Percentiles rank a stretch among this genome's conserved stretches.
Conservation (phyloP, 2,329 filamentous ascomycete genomes). For the Helicocarpus griseus region DNA sequence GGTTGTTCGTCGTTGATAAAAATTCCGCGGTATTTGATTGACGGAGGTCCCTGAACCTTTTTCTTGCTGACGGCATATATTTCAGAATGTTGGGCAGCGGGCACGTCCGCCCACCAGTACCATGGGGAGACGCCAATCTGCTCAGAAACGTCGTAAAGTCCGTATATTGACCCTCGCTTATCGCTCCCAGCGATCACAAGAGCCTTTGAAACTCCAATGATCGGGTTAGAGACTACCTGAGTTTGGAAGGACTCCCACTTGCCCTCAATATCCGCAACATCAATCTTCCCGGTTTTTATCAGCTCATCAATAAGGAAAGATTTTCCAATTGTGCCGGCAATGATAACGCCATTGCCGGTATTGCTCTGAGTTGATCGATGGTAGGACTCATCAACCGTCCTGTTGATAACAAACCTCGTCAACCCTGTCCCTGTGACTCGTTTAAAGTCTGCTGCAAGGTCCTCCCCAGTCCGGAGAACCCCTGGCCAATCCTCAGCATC, state of each 20-base stretch:
- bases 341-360: conserved; percentile 43
- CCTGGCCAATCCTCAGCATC: conserved; percentile 55
- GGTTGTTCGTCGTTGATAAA: conserved; percentile 65
- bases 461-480: conserved; percentile 57
- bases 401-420: conserved; percentile 32
- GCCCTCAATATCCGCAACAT: conserved; percentile 48
- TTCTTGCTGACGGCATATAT: conserved; percentile 47
- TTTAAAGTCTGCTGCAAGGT: conserved; percentile 60
- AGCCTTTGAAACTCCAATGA: conserved; percentile 47
- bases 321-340: conserved; percentile 58
- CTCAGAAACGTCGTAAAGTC: conserved; percentile 61
- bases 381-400: conserved; percentile 29
- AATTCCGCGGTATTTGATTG: conserved; percentile 58
- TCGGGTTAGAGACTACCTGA: conserved; percentile 47
- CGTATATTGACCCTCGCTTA: conserved; percentile 58
- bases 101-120: conserved; percentile 60
- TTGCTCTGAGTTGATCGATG: too few relatives aligned
- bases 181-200: conserved; percentile 61
- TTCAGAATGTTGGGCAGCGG: conserved; percentile 39
- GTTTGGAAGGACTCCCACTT: conserved; percentile 63
- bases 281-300: conserved; percentile 45
- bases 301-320: conserved; percentile 53
- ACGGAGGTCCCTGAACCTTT: conserved; percentile 50
- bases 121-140: conserved; percentile 65
- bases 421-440: conserved; percentile 50